Conservation (phyloP, 1,284 basidiomycete species). For the Cutaneotrichosporon spelunceum region DNA sequence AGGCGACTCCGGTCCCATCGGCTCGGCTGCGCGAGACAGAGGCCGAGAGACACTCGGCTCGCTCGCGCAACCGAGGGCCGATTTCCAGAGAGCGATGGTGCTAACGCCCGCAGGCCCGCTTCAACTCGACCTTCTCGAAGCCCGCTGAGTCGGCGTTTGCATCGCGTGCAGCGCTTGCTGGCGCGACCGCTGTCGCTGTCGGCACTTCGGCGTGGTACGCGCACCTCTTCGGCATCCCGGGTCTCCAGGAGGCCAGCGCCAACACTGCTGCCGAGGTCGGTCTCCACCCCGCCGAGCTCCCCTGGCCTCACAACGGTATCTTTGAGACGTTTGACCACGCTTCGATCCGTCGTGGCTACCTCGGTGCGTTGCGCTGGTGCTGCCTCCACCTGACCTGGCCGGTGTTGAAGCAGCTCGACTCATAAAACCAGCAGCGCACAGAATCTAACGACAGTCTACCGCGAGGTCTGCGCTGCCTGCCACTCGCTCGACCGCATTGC, state of each 20-base stretch:
- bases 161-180: constrained; percentile 74
- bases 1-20: neutral
- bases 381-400: neutral
- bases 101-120: constrained; percentile 38
- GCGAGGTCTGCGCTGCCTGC: constrained; percentile 97
- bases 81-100: constrained; percentile 1
- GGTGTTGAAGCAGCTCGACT: neutral
- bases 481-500: constrained; percentile 99
- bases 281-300: constrained; percentile 81
- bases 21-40: constrained; percentile 2
- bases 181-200: constrained; percentile 72
- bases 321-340: constrained; percentile 95
- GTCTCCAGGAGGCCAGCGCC: constrained; percentile 82
- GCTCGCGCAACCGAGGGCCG: neutral
- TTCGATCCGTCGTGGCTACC: constrained; percentile 91
- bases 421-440: neutral
- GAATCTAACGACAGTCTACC: constrained; percentile 65
- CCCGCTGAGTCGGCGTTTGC: constrained; percentile 36
- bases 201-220: constrained; percentile 95
- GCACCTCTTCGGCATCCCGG: constrained; percentile 87
- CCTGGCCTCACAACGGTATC: constrained; percentile 84
- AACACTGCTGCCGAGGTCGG: constrained; percentile 90
- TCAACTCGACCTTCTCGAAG: constrained; percentile 39
- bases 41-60: neutral
- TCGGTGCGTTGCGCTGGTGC: constrained; percentile 49